phyloP scores from a whole-genome alignment of 306 rosid species.

The Fragaria nilgerrensis region DNA sequence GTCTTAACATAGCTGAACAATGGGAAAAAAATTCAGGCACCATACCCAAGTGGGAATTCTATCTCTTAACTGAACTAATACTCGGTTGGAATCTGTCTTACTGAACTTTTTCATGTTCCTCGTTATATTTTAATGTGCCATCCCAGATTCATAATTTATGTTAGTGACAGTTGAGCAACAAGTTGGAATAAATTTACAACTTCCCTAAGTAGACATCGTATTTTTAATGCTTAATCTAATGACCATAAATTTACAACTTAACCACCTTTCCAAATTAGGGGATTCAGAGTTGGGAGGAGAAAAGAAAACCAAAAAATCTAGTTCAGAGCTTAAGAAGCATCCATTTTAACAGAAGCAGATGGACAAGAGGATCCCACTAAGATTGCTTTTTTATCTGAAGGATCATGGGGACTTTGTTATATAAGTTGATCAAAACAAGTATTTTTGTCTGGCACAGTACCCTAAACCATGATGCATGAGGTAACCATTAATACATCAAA shows the following conservation, averaged over 20 bases:
- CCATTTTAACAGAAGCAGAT: not conserved
- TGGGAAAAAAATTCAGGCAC: not conserved
- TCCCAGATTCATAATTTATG: not conserved
- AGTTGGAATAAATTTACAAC: not conserved
- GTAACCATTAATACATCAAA: not conserved
- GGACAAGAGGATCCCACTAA: not conserved
- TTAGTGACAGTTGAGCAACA: not conserved
- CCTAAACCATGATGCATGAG: not conserved
- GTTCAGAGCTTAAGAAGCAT: not conserved
- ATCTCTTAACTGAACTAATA: not conserved
- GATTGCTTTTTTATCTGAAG: not conserved
- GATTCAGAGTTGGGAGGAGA: not conserved
- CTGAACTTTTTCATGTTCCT: not conserved
- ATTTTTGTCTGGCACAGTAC: not conserved
- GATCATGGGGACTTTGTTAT: not conserved
- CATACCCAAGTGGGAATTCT: not conserved
- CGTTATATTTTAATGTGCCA: not conserved
- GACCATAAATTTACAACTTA: not conserved
- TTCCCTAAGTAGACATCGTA: not conserved
- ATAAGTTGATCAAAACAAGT: not conserved
- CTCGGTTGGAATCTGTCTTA: not conserved
- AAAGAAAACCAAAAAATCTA: not conserved
- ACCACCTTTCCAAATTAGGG: not conserved
- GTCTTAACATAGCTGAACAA: not conserved
- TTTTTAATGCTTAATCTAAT: not conserved